Evolutionary conservation across 495 filamentous ascomycete species (phyloP).

Genomic region (Neurospora terricola): DNA sequence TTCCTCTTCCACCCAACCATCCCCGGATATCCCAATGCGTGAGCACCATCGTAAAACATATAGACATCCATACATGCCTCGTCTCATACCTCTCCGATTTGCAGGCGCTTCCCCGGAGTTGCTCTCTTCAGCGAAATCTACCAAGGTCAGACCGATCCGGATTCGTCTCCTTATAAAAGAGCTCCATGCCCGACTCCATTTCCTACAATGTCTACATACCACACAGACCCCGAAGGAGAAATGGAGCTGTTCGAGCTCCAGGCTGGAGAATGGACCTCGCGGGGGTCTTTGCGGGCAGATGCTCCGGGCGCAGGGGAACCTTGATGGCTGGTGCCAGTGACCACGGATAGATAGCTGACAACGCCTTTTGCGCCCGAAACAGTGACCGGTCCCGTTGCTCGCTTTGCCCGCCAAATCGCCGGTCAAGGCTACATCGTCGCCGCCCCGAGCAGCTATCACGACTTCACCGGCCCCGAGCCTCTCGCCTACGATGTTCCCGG

Average conservation of each 20-base stretch:
- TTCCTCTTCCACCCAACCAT: constrained; percentile 84
- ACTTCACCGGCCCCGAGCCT: constrained; percentile 79
- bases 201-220: background rate
- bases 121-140: constrained; percentile 94
- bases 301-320: background rate
- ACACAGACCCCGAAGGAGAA: background rate
- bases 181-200: background rate
- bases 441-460: constrained; percentile 85
- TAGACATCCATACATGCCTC: background rate
- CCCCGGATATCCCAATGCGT: constrained; percentile 73
- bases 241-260: background rate
- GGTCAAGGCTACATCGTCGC: constrained; percentile 91
- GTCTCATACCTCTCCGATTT: constrained; percentile 13
- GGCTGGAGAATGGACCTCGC: background rate
- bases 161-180: background rate
- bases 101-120: constrained; percentile 73
- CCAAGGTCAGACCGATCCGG: constrained; percentile 51
- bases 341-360: background rate
- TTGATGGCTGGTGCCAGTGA: background rate
- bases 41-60: constrained; percentile 11
- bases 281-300: background rate
- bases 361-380: background rate
- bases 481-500: constrained; percentile 80
- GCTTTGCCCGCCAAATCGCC: constrained; percentile 87
- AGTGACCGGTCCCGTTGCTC: constrained; percentile 88